phyloP scores from a whole-genome alignment of 2,329 filamentous ascomycete genomes.

The Parastagonospora nodorum region DNA sequence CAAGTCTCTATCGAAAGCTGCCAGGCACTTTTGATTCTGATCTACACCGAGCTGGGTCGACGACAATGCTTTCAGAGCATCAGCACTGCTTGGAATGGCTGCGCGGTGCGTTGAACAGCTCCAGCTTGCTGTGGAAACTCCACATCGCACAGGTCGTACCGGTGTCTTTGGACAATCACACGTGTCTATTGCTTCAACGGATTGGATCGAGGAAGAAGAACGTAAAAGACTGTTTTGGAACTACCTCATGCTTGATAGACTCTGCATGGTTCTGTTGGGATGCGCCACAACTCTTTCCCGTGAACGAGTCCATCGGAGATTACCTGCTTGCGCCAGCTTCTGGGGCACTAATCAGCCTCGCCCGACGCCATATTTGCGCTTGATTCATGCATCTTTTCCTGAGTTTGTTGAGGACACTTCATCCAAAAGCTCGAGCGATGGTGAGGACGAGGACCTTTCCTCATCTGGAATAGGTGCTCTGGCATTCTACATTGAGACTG shows the following conservation, averaged over 20 bases:
- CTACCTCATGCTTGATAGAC: slow-evolving; percentile 1
- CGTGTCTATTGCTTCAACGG: neutral
- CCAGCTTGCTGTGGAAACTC: neutral
- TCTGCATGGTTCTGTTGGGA: neutral
- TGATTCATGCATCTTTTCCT: neutral
- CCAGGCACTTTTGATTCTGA: slow-evolving; percentile 2
- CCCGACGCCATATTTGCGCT: neutral
- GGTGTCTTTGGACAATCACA: neutral
- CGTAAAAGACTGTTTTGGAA: slow-evolving; percentile 1
- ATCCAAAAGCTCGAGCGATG: neutral
- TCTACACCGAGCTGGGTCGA: neutral
- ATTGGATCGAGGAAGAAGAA: slow-evolving; percentile 2
- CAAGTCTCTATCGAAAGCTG: neutral
- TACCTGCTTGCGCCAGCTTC: slow-evolving; percentile 6
- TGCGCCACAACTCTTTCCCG: neutral
- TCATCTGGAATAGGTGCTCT: slow-evolving; percentile 1
- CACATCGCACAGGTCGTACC: neutral
- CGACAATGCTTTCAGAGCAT: neutral
- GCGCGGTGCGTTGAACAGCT: neutral
- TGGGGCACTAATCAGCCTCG: slow-evolving; percentile 5
- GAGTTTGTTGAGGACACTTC: neutral
- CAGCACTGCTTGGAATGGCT: neutral
- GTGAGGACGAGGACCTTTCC: neutral
- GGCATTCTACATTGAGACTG: slow-evolving; percentile 3
- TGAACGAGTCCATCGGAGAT: neutral